phyloP scores from a whole-genome alignment of 2,329 filamentous ascomycete genomes.

The Aspergillus transmontanensis region DNA sequence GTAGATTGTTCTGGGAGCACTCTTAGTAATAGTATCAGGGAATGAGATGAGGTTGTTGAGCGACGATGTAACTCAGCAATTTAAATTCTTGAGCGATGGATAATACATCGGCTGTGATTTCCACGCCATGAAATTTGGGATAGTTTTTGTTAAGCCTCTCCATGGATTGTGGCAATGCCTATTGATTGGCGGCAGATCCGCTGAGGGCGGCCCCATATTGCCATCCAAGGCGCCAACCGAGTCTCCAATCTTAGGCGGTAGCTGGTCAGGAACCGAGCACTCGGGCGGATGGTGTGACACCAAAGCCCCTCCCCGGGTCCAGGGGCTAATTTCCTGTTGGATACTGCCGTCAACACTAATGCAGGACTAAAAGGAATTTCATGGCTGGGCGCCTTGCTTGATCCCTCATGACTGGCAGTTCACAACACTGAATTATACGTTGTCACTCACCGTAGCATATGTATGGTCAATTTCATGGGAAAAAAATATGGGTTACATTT shows the following conservation, averaged over 20 bases:
- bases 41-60: background rate
- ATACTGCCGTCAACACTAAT: background rate
- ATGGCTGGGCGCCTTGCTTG: conserved; percentile 1
- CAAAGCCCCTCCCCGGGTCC: background rate
- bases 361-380: background rate
- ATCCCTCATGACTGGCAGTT: background rate
- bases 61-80: conserved; percentile 2
- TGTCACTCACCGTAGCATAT: background rate
- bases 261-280: background rate
- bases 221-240: conserved; percentile 8
- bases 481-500: background rate
- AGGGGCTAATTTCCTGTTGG: background rate
- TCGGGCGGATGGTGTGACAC: conserved; percentile 8
- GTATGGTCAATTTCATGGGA: background rate
- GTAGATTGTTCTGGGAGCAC: background rate
- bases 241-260: background rate
- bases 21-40: background rate
- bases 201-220: background rate
- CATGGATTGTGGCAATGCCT: background rate
- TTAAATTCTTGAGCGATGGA: background rate
- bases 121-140: background rate
- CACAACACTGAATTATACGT: background rate
- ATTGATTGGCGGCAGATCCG: conserved; percentile 10
- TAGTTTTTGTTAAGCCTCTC: background rate
- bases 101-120: background rate